Percentiles rank a stretch among this genome's conserved stretches.
These are phyloP conservation scores for Acanthamoeba sp. DNA, from an alignment of 208 protist genomes.

Conservation along the genomic window DNA sequence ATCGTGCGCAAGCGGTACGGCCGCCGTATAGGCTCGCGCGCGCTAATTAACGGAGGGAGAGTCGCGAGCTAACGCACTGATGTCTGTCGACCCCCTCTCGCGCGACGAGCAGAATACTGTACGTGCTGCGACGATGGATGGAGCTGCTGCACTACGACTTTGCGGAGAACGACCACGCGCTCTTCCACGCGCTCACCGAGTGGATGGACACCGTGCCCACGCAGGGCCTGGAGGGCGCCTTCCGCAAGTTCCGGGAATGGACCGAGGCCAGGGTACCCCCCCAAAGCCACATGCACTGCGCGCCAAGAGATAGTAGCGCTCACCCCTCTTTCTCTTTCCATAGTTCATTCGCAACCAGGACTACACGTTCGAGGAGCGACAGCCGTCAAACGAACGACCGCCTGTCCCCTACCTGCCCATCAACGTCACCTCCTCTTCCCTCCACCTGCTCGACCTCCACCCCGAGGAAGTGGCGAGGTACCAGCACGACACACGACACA, in stretches of 20 bases:
- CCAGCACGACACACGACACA: background rate
- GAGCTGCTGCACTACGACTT: slow-evolving; percentile 64
- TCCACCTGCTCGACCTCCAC: slow-evolving; percentile 34
- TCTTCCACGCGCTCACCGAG: slow-evolving; percentile 34
- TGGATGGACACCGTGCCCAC: slow-evolving; percentile 46
- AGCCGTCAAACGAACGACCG: background rate
- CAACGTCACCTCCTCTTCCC: slow-evolving; percentile 56
- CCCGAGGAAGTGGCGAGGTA: slow-evolving; percentile 11
- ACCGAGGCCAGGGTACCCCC: background rate
- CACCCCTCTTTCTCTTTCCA: background rate
- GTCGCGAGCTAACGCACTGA: no score
- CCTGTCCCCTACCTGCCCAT: slow-evolving; percentile 49
- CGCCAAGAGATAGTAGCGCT: no score
- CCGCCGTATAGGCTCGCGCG: no score
- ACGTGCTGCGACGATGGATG: slow-evolving; percentile 33
- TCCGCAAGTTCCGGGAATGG: slow-evolving; percentile 29
- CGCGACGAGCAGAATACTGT: background rate
- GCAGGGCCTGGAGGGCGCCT: slow-evolving; percentile 25
- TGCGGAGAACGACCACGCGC: slow-evolving; percentile 59
- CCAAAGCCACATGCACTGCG: background rate
- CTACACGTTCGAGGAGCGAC: background rate
- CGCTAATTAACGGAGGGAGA: no score
- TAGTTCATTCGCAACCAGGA: background rate
- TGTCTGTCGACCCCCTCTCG: no score
- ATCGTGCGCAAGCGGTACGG: slow-evolving; percentile 46